A percentile compares a stretch with the other conserved stretches of the same genome.
Evolutionary conservation across 75 land plant genomes (phyloP).

Genomic region (Cunninghamia lanceolata): DNA sequence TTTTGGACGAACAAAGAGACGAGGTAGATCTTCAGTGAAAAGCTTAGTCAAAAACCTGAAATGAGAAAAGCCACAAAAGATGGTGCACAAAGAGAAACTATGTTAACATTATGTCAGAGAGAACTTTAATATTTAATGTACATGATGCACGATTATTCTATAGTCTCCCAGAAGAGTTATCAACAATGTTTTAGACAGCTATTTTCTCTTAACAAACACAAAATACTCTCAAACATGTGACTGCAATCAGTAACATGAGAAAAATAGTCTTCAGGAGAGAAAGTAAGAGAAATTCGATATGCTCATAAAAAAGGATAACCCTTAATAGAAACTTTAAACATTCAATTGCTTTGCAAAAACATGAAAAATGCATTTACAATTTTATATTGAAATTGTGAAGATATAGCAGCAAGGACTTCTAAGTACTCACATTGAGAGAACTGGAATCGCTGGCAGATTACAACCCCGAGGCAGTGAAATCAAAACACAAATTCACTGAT

Average conservation of each 20-base stretch:
- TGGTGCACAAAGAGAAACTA: background rate
- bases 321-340: background rate
- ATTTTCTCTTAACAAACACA: background rate
- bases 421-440: constrained; percentile 81
- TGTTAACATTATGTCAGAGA: background rate
- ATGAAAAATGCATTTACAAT: background rate
- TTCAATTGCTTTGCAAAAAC: background rate
- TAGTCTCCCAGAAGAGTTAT: background rate
- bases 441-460: constrained; percentile 74
- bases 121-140: background rate
- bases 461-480: background rate
- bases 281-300: background rate
- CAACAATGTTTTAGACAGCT: background rate
- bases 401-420: background rate
- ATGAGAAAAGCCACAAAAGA: background rate
- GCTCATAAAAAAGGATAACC: background rate
- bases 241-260: background rate
- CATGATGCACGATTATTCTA: background rate
- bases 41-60: constrained; percentile 92
- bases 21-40: constrained; percentile 92
- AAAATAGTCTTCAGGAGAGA: background rate
- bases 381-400: background rate
- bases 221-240: background rate
- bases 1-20: constrained; percentile 93
- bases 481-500: constrained; percentile 7